Evolutionary conservation across 169 alveolate genomes (phyloP).

Genomic region (Pseudocohnilembus persalinus): DNA sequence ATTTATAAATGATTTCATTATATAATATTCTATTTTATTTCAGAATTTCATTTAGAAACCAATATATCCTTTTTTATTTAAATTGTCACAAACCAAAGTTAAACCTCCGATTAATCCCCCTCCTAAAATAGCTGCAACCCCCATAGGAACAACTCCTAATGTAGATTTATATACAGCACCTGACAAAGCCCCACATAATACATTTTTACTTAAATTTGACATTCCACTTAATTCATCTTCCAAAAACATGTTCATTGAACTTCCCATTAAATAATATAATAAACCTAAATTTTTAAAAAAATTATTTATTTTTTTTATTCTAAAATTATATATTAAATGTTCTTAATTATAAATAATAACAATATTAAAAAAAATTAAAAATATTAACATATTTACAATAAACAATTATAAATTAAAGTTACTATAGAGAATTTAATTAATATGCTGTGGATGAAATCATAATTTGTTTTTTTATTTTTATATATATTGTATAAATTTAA

Average conservation of each 20-base stretch:
- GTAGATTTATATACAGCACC: slow-evolving; percentile 37
- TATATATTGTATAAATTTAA: too few species aligned
- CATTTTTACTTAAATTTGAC: slow-evolving; percentile 12
- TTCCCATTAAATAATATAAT: slow-evolving; percentile 23
- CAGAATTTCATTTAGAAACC: slow-evolving; percentile 14
- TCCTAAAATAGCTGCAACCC: slow-evolving; percentile 25
- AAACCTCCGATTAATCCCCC: slow-evolving; percentile 21
- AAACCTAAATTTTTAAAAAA: neutral
- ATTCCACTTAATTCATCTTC: slow-evolving; percentile 34
- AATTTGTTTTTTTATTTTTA: too few species aligned
- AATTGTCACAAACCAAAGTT: slow-evolving; percentile 15
- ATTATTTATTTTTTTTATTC: too few species aligned
- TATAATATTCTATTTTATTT: neutral
- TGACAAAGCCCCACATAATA: slow-evolving; percentile 26
- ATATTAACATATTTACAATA: too few species aligned
- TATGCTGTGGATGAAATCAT: too few species aligned
- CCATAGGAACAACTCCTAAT: slow-evolving; percentile 21
- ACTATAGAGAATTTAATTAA: too few species aligned
- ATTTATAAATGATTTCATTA: too few species aligned
- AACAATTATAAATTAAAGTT: too few species aligned
- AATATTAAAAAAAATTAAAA: too few species aligned
- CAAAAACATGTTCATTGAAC: slow-evolving; percentile 20
- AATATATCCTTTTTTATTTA: slow-evolving; percentile 14
- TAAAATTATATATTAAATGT: neutral
- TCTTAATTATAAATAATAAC: too few species aligned